Evolutionary conservation across 768 basidiomycete species (phyloP), one percentile per base, ranked within the genome.

Genomic region (Mycena leptocephala): DNA sequence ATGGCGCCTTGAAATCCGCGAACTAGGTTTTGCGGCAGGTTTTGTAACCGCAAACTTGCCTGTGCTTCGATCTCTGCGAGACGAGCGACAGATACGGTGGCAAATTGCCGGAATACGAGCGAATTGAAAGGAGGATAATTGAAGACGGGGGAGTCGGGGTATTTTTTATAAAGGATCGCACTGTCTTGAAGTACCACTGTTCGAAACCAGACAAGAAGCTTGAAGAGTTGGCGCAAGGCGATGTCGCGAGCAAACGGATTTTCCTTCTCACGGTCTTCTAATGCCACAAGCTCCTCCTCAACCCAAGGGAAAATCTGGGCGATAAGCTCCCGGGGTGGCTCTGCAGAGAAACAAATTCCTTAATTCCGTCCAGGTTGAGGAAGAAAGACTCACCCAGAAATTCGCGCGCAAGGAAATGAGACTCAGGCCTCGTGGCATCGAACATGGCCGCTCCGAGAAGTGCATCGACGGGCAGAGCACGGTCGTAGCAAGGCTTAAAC

Each of bases 291-390:
- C 68, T 83, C 81, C 0, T 61, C 69, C 32, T 84, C 83, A 24
- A 81, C 70, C 82, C 81, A 85, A 1, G 83, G 83, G 66, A 85
- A 85, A 1, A 85, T 35, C 13, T 32, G 10, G 1, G 6, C 4
- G 2, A 65, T 30, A 0, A 85, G 65, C 3, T 80, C 78, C 26
- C 39, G 2, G 1, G 83, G 83, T 1, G 82, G 81, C 16, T 79
- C 84, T 82, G 43, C 1, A 2, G 59, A 20, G 30, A 46, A 39
- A 5, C n/a, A 41, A 33, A 33, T 13, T 18, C 20, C 37, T 11
- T 22, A 26, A 32, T 37, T 2, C 22, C n/a, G n/a, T n/a, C n/a
- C n/a, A n/a, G n/a, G n/a, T 24, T 9, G 24, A 24, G 30, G 1
- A 22, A 28, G 24, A 53, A 24, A 26, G 51, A 79, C 81, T 53